Evolutionary conservation across 495 filamentous ascomycete genomes (phyloP).

Genomic region (Tuber umbilicatum): DNA sequence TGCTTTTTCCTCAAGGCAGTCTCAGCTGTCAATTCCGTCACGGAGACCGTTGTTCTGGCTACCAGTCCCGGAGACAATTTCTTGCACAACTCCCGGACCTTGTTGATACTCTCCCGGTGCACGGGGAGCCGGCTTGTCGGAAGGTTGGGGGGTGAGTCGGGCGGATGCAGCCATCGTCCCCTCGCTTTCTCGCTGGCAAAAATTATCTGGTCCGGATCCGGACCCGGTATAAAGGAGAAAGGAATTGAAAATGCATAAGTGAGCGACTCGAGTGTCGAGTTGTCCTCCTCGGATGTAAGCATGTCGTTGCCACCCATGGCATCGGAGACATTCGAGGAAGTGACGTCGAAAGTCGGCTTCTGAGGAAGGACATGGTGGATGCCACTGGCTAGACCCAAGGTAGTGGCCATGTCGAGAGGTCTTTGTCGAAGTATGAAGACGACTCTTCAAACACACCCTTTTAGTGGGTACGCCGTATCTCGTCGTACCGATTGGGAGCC

Average conservation of each 20-base stretch:
- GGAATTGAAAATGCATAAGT: conserved; percentile 89
- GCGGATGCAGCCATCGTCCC: conserved; percentile 84
- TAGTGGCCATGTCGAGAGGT: conserved; percentile 1
- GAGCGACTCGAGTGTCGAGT: conserved; percentile 25
- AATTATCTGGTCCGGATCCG: conserved; percentile 83
- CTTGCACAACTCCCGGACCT: conserved; percentile 67
- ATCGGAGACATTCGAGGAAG: conserved; percentile 10
- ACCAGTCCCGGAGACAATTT: conserved; percentile 58
- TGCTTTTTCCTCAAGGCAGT: conserved; percentile 29
- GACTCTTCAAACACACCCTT: background rate
- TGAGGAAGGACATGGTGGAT: conserved; percentile 43
- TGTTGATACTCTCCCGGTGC: conserved; percentile 73
- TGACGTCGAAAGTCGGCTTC: conserved; percentile 37
- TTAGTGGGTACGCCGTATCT: background rate
- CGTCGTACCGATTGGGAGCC: background rate
- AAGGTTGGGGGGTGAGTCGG: conserved; percentile 66
- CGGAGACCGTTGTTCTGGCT: conserved; percentile 72
- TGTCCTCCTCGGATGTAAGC: conserved; percentile 7
- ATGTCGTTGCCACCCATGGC: conserved; percentile 1
- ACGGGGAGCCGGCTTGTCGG: conserved; percentile 78
- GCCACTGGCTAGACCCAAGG: background rate
- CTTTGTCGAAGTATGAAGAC: background rate
- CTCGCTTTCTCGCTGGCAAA: conserved; percentile 78
- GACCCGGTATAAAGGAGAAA: conserved; percentile 83
- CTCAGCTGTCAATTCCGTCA: conserved; percentile 57